Evolutionary conservation across 495 filamentous ascomycete genomes (phyloP).

Genomic region (Cercophora samala): DNA sequence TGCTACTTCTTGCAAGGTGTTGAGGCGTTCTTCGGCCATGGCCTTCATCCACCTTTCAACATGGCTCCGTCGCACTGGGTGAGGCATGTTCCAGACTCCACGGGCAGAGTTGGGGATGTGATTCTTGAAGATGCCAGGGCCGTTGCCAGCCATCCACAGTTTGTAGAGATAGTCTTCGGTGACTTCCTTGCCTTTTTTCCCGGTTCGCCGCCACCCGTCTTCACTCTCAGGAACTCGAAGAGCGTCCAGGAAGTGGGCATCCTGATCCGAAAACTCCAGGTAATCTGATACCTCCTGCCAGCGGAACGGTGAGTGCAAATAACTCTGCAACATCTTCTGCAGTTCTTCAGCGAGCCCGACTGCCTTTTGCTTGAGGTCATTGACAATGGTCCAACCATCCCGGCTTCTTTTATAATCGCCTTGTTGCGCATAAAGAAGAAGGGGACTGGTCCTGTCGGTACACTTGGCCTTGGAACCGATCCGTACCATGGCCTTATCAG

Average conservation of each 20-base stretch:
- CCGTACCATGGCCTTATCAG: constrained; percentile 53
- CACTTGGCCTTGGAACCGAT: constrained; percentile 59
- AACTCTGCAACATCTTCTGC: constrained; percentile 16
- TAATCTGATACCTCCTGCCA: constrained; percentile 53
- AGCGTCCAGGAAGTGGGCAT: constrained; percentile 54
- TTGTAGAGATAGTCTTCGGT: constrained; percentile 51
- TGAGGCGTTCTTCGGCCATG: constrained; percentile 50
- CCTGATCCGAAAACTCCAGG: constrained; percentile 58
- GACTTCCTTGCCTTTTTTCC: constrained; percentile 46
- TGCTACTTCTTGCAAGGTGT: constrained; percentile 36
- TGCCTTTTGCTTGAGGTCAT: constrained; percentile 35
- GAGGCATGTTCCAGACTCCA: constrained; percentile 55
- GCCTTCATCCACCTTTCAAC: constrained; percentile 47
- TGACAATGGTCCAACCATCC: constrained; percentile 41
- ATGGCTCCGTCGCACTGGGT: constrained; percentile 33
- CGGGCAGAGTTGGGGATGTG: constrained; percentile 22
- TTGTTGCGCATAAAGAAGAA: constrained; percentile 50
- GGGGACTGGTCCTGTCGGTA: constrained; percentile 44
- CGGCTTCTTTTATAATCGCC: constrained; percentile 26
- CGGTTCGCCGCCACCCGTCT: constrained; percentile 42
- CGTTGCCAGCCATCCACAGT: constrained; percentile 53
- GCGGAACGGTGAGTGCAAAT: neutral
- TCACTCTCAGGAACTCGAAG: constrained; percentile 46
- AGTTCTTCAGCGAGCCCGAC: constrained; percentile 19
- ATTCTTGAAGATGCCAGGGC: constrained; percentile 43